Base-by-base conservation (phyloP, 1,284 basidiomycete genomes). In the Amylostereum areolatum region DNA sequence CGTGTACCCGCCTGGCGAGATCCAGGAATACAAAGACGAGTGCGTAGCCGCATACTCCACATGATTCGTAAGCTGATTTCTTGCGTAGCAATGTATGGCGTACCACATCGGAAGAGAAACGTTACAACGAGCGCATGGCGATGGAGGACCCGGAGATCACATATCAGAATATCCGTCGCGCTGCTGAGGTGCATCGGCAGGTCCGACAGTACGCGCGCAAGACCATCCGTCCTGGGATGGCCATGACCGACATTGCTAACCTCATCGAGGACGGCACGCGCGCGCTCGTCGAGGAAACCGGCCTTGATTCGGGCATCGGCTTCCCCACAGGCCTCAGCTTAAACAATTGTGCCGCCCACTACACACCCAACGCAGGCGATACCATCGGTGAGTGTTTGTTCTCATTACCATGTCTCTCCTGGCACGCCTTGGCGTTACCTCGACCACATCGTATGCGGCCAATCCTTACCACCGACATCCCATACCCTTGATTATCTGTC, bases 311-410 rank as follows among this genome's bases (percentile, higher is more conserved):
- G 51, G 90, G 97, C 10, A 78, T 99, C 61, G 93, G 95, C 12
- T 93, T 99, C 73, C 97, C 97, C n/a, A 99, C 96, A 2, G 97
- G 97, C 33, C 72, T 99, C 55, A 95, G 85, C 66, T 68, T 95
- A 56, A 99, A 99, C 68, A 80, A 97, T 65, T 92, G 92, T 55
- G 97, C 97, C 0, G 97, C 97, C 29, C 97, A 99, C 70, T 99
- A 93, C 66, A 89, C 92, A 4, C 97, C 97, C 10, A 99, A 99
- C 67, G 85, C 93, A 1, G 94, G 94, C 29, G 96, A 98, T 70
- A 96, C 82, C 29, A 83, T 72, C 51, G 77, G 93, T 94, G 56
- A 53, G 83, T 68, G 10, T 36, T n/a, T n/a, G n/a, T n/a, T n/a
- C n/a, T n/a, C n/a, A n/a, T n/a, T n/a, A n/a, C n/a, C n/a, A n/a